These are phyloP conservation scores for Solanum megistacrolobum DNA, from an alignment of 257 asterid genomes.

Conservation along the genomic window DNA sequence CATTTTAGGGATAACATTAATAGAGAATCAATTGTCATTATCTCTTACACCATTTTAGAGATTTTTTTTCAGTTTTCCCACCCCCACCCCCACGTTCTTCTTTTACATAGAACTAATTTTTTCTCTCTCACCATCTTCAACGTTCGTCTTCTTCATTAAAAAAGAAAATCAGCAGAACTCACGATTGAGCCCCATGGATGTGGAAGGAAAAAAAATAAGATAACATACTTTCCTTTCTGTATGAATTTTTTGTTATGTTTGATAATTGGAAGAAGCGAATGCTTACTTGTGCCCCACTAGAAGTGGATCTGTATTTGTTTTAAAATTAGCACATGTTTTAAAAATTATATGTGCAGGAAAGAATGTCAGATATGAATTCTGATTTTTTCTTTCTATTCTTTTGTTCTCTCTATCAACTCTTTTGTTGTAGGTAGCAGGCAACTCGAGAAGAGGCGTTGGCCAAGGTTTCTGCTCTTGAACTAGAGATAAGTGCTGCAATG, in stretches of 20 bases:
- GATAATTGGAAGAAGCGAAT: not conserved
- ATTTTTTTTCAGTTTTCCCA: too few relatives aligned
- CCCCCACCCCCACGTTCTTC: too few relatives aligned
- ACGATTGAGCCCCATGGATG: not conserved
- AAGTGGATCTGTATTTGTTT: not conserved
- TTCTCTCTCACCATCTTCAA: too few relatives aligned
- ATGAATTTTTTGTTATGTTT: not conserved
- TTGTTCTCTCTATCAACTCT: not conserved
- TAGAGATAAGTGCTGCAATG: constrained; percentile 85
- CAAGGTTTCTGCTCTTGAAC: constrained; percentile 95
- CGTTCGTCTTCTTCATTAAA: too few relatives aligned
- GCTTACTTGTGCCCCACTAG: not conserved
- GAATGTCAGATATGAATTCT: not conserved
- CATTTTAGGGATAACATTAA: too few relatives aligned
- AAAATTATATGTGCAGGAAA: not conserved
- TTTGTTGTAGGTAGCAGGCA: constrained; percentile 88
- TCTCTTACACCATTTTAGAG: too few relatives aligned
- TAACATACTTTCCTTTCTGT: not conserved
- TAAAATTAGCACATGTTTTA: not conserved
- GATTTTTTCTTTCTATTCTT: not conserved
- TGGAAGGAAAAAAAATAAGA: not conserved
- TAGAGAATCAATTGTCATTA: too few relatives aligned
- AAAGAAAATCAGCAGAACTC: too few relatives aligned
- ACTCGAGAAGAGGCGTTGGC: constrained; percentile 99
- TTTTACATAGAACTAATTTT: too few relatives aligned